phyloP scores from a whole-genome alignment of 768 basidiomycete genomes.

The Auricularia cornea region DNA sequence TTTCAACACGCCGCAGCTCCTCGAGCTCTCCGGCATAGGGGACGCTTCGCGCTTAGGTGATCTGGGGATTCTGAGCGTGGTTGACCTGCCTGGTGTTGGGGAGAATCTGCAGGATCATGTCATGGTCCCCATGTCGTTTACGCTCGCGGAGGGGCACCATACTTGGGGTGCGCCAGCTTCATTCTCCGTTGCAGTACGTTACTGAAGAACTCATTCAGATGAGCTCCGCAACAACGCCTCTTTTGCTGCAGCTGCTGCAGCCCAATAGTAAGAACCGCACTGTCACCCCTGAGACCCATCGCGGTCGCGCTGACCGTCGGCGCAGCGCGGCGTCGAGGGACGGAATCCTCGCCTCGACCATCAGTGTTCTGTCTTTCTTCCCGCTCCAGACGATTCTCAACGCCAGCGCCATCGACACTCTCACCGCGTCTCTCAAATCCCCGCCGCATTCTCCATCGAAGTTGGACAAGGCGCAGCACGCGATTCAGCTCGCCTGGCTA shows the following conservation, averaged over 20 bases:
- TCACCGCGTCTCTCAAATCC: background rate
- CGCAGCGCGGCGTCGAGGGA: constrained; percentile 5
- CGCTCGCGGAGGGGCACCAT: constrained; percentile 26
- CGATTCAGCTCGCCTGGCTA: constrained; percentile 18
- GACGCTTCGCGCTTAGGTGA: constrained; percentile 21
- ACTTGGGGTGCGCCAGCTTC: constrained; percentile 29
- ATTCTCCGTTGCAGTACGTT: constrained; percentile 43
- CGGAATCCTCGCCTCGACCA: constrained; percentile 10
- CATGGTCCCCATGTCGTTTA: constrained; percentile 34
- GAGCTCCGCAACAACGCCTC: background rate
- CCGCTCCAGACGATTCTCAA: constrained; percentile 8
- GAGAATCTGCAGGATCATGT: constrained; percentile 35
- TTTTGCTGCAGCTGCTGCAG: constrained; percentile 24
- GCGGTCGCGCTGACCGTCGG: constrained; percentile 12
- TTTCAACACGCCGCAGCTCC: constrained; percentile 17
- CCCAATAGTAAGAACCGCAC: constrained; percentile 35
- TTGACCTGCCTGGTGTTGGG: constrained; percentile 38
- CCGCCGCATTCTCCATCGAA: constrained; percentile 36
- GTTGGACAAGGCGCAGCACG: constrained; percentile 34
- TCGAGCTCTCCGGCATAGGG: constrained; percentile 37
- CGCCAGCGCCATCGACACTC: constrained; percentile 14
- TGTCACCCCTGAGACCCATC: constrained; percentile 32
- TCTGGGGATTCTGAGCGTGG: constrained; percentile 22
- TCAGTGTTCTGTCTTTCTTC: constrained; percentile 6
- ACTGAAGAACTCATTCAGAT: constrained; percentile 14